These are phyloP conservation scores for Phialophora verrucosa DNA, from an alignment of 2,329 filamentous ascomycete species.

Conservation along the genomic window DNA sequence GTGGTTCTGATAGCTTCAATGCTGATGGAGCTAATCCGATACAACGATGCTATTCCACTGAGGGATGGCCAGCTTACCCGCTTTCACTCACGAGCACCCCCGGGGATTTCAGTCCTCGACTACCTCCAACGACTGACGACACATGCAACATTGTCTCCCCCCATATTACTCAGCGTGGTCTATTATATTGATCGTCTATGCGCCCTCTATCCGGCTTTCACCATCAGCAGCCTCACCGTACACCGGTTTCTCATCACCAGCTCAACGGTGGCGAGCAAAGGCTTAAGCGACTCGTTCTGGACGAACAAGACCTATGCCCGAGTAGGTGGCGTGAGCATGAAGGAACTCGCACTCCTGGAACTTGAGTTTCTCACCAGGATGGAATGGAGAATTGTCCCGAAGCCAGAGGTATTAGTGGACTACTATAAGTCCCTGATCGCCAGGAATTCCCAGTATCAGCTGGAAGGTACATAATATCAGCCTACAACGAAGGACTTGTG, in stretches of 20 bases:
- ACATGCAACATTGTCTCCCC: conserved; percentile 90
- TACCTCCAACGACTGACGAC: conserved; percentile 91
- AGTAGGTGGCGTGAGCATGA: conserved; percentile 88
- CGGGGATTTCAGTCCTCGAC: conserved; percentile 91
- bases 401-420: conserved; percentile 88
- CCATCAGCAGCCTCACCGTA: conserved; percentile 93
- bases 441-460: conserved; percentile 63
- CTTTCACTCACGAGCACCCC: conserved; percentile 89
- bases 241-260: conserved; percentile 97
- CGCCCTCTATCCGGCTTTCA: conserved; percentile 89
- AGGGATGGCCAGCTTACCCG: conserved; percentile 85
- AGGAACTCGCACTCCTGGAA: conserved; percentile 88
- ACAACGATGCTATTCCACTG: conserved; percentile 87
- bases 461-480: conserved; percentile 46
- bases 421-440: conserved; percentile 90
- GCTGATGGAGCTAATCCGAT: conserved; percentile 90
- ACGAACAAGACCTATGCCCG: conserved; percentile 96
- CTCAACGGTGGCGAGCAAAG: conserved; percentile 93
- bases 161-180: conserved; percentile 96
- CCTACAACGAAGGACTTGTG: neutral
- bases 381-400: conserved; percentile 96
- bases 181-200: conserved; percentile 98
- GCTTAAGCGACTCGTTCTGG: conserved; percentile 95
- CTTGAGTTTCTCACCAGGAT: conserved; percentile 91
- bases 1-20: conserved; percentile 92